phyloP scores from a whole-genome alignment of 192 early-diverging fungal genomes.

The Entomortierella chlamydospora region DNA sequence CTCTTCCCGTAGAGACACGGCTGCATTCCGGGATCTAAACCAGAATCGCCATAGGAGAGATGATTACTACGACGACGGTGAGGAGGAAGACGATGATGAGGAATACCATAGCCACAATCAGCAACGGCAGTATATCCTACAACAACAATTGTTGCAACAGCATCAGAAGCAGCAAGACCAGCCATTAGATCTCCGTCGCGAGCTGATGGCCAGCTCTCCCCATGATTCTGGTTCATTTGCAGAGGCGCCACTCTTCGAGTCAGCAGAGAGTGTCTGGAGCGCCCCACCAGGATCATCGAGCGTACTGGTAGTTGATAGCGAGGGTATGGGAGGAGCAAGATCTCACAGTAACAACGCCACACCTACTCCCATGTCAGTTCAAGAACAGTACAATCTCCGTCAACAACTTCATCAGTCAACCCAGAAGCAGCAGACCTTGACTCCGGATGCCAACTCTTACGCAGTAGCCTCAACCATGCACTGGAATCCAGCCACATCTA shows the following conservation, averaged over 20 bases:
- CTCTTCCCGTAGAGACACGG: conserved; percentile 30
- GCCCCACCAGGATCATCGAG: conserved; percentile 17
- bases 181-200: conserved; percentile 35
- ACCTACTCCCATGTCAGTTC: conserved; percentile 37
- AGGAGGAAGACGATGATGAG: conserved; percentile 26
- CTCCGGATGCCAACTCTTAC: conserved; percentile 20
- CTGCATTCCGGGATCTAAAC: conserved; percentile 37
- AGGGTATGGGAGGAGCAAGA: neutral
- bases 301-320: conserved; percentile 7
- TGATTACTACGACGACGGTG: conserved; percentile 24
- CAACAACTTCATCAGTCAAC: conserved; percentile 20
- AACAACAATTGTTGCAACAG: conserved; percentile 14
- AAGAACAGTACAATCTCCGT: conserved; percentile 22
- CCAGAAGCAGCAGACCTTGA: conserved; percentile 14
- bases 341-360: conserved; percentile 34
- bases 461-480: conserved; percentile 26
- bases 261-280: conserved; percentile 49
- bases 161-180: conserved; percentile 14
- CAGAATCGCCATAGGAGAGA: conserved; percentile 17
- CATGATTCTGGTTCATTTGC: conserved; percentile 45
- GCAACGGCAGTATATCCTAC: conserved; percentile 4
- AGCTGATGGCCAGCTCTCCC: conserved; percentile 40
- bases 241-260: conserved; percentile 32
- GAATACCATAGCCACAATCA: conserved; percentile 3
- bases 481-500: conserved; percentile 29